Evolutionary conservation across 1,284 basidiomycete genomes (phyloP), one percentile per base, ranked within the genome.

Genomic region (Pseudozyma tsukubaensis): DNA sequence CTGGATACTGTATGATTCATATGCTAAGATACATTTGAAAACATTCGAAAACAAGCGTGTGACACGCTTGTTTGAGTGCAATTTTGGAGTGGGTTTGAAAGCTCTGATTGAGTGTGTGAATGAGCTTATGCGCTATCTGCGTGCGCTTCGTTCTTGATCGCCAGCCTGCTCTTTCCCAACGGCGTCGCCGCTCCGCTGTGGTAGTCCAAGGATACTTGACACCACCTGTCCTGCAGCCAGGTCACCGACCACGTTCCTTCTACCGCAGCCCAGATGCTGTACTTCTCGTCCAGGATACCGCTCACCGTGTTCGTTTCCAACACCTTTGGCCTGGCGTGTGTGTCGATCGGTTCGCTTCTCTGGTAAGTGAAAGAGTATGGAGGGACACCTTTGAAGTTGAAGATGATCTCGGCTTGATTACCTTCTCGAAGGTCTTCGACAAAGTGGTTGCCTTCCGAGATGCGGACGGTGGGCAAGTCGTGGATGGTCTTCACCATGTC

Each of bases 211-310:
- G 73, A 76, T 18, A 82, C 80, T 40, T 77, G 79, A 53, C 94
- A 96, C 82, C 89, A 92, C 47, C 88, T 88, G 85, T 96, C 94
- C 19, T 91, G 89, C 58, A 96, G 91, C 59, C 91, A 93, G 6
- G 92, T 93, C n/a, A 98, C 92, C 13, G 91, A 92, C 93, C 93
- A 95, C 29, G 68, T 72, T 10, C 94, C 94, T 87, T 96, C 93
- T 52, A 92, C 85, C 4, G 92, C 91, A 9, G 93, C 94, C 83
- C 90, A 93, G 72, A 98, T 91, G 4, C 92, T 92, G 84, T 96
- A 97, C 79, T 90, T 90, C 18, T 90, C 87, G 9, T 89, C 89
- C 72, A 88, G 88, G 6, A 97, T 89, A 8, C 92, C 92, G 13
- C 93, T 92, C 16, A 83, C 77, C 24, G 81, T 83, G 39, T 81